Conservation (phyloP, 2,329 filamentous ascomycete genomes). For the Pseudovirgaria hyperparasitica region DNA sequence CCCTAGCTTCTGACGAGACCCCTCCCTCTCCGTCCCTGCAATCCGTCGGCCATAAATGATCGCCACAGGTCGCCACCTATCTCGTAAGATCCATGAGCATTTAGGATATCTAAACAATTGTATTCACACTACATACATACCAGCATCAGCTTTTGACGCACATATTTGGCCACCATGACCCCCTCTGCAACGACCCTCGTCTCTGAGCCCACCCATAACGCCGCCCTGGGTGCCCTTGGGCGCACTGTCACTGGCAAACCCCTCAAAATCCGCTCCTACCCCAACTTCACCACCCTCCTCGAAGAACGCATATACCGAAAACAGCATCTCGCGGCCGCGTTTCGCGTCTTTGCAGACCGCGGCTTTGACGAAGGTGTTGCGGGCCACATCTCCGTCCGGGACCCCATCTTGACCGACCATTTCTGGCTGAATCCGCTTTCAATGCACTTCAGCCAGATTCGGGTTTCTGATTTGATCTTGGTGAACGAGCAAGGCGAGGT, state of each 20-base stretch:
- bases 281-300: constrained; percentile 23
- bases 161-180: too few relatives aligned
- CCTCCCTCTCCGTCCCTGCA: too few relatives aligned
- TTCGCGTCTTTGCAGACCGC: constrained; percentile 22
- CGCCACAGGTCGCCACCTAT: too few relatives aligned
- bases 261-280: constrained; percentile 34
- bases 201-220: constrained; percentile 28
- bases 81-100: too few relatives aligned
- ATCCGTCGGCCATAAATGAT: too few relatives aligned
- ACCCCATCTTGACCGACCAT: constrained; percentile 11
- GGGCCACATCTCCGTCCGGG: constrained; percentile 33
- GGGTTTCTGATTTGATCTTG: constrained; percentile 29
- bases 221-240: constrained; percentile 32
- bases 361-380: constrained; percentile 30
- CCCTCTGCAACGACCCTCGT: too few relatives aligned
- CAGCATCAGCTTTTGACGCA: too few relatives aligned
- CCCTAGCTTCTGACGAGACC: too few relatives aligned
- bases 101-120: too few relatives aligned
- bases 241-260: constrained; percentile 32
- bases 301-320: constrained; percentile 31
- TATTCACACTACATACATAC: too few relatives aligned
- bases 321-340: constrained; percentile 34
- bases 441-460: constrained; percentile 31
- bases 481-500: constrained; percentile 30
- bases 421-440: constrained; percentile 13